Base-by-base conservation (phyloP, 768 basidiomycete genomes). In the Austroboletus festivus region DNA sequence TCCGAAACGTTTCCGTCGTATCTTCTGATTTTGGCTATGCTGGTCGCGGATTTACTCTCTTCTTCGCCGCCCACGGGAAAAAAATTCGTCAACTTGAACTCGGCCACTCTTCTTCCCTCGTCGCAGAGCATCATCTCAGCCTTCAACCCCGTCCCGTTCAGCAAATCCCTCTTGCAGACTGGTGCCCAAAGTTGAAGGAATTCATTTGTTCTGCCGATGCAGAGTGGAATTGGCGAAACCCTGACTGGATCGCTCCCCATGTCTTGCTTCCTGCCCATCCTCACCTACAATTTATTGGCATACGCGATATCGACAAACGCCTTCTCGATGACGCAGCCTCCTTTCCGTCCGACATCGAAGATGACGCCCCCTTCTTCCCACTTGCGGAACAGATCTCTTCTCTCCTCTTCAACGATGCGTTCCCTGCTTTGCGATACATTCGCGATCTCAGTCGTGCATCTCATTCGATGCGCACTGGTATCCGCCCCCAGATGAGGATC, bases 241-340 rank as follows among this genome's bases (percentile, higher is more conserved):
- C 86, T 0, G 85, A 89, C 59, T 88, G 86, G 86, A 87, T 88
- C 57, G 83, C 86, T 13, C 85, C 86, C 3, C 86, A 89, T 47
- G 73, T 85, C 34, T 69, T 89, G 6, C 73, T 89, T 19, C 83
- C 85, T 16, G 62, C 79, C 1, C 86, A 89, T 58, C 76, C 79
- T 0, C 70, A 69, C 7, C 63, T 89, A 11, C 68, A 80, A 62
- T 73, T 87, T 46, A 88, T 88, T 47, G 86, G 83, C 9, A 81
- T 89, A 48, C 75, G 85, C 18, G 85, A 84, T 55, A 80, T 88
- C 59, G 82, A 86, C 63, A 75, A 77, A 51, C 74, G 85, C 48
- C 65, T 88, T 20, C 55, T 71, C 13, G 78, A 78, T 16, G 80
- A 78, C 33, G 64, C 60, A 1, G 53, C 49, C 5, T 68, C 63